A percentile compares a stretch with the other conserved stretches of the same genome.
Evolutionary conservation across 805 yeast genomes (phyloP).

Genomic region (Grigorovia jiainica): DNA sequence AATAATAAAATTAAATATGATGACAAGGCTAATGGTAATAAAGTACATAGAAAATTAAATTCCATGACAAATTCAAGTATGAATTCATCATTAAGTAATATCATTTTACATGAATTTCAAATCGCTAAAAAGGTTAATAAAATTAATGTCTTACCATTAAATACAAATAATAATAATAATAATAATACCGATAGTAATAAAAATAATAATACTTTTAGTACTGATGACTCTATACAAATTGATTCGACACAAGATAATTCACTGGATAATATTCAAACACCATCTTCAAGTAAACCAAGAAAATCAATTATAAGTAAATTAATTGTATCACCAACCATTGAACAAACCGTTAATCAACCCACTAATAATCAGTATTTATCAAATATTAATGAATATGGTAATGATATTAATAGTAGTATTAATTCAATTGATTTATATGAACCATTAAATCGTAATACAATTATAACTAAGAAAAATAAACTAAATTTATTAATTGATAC

Average conservation of each 20-base stretch:
- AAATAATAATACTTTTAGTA: background rate
- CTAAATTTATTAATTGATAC: too few relatives aligned
- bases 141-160: background rate
- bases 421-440: too few relatives aligned
- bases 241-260: too few relatives aligned
- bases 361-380: background rate
- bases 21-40: background rate
- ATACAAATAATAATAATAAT: background rate
- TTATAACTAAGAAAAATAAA: too few relatives aligned
- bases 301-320: background rate
- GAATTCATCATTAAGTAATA: too few relatives aligned
- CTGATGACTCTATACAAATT: background rate
- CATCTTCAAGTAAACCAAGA: background rate
- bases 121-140: constrained; percentile 8
- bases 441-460: too few relatives aligned
- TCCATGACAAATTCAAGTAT: background rate
- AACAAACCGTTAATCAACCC: too few relatives aligned
- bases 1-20: background rate
- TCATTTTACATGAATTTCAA: constrained; percentile 11
- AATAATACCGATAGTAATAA: background rate
- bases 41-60: background rate
- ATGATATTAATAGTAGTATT: background rate
- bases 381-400: background rate
- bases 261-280: too few relatives aligned
- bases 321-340: constrained; percentile 1